Evolutionary conservation across 2,329 filamentous ascomycete species (phyloP), one percentile per base, ranked within the genome.

Genomic region (Claviceps sp.): DNA sequence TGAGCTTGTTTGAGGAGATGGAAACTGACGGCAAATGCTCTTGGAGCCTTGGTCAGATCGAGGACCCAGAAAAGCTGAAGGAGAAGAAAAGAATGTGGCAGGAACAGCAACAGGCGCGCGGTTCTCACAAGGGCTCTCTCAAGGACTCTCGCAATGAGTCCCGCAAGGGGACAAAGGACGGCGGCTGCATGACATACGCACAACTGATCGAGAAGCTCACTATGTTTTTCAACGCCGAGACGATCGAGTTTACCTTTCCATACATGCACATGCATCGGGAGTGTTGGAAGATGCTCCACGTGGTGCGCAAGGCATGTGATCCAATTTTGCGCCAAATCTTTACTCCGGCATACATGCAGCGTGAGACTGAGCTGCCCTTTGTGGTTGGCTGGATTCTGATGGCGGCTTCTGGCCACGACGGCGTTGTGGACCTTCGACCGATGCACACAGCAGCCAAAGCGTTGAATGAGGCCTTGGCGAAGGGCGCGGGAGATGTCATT

Each of bases 311-410:
- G 2, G 51, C 52, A 2, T 67, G 64, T 46, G 60, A 66, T 16
- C 46, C 59, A 0, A 9, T 63, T 0, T 59, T 75, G 7, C 53
- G 56, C 16, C 26, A 63, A n/a, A 55, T 67, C 8, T 69, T 59
- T 53, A 64, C 62, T 0, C 56, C 62, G 1, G 58, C 54, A 1
- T 73, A 72, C 51, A 53, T 72, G 2, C 62, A 70, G 45, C 58
- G 57, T 13, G 66, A 72, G 54, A 64, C 45, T 36, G 61, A 73
- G 53, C 59, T 74, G 5, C 68, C 70, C 0, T 71, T 62, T 26
- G 45, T 73, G 0, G 66, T 72, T 1, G 67, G 66, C 3, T 73
- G 65, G 49, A 65, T 72, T 22, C 64, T 73, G 48, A 61, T 64
- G 55, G 60, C 52, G 20, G 51, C 50, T n/a, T 26, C 17, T 29